phyloP scores from a whole-genome alignment of 768 basidiomycete genomes.

The Pholiota microspora region DNA sequence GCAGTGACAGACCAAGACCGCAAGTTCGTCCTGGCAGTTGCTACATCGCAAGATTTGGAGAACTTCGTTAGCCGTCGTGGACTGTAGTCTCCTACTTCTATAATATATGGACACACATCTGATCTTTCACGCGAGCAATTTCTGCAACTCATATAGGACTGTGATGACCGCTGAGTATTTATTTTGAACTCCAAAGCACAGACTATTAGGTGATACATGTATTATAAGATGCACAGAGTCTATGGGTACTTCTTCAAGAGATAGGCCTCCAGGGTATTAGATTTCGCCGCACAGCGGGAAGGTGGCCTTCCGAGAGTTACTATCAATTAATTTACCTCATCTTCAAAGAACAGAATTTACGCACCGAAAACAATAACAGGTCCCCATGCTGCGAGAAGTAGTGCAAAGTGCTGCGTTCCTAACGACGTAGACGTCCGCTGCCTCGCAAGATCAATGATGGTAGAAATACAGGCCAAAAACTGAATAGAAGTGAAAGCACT shows the following conservation, averaged over 20 bases:
- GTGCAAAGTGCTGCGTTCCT: constrained; percentile 63
- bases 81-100: constrained; percentile 18
- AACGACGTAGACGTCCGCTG: constrained; percentile 45
- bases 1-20: constrained; percentile 80
- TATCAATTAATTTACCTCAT: no score
- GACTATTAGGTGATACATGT: constrained; percentile 5
- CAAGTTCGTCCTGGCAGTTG: constrained; percentile 82
- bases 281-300: constrained; percentile 36
- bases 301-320: constrained; percentile 27
- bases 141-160: not conserved
- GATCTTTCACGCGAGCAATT: not conserved
- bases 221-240: not conserved
- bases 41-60: constrained; percentile 74
- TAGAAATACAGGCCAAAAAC: constrained; percentile 46
- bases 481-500: constrained; percentile 47
- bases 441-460: constrained; percentile 47
- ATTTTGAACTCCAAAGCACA: not conserved
- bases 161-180: not conserved
- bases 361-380: constrained; percentile 55
- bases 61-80: constrained; percentile 55
- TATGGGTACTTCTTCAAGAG: constrained; percentile 1
- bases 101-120: not conserved
- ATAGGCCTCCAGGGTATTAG: constrained; percentile 32
- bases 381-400: constrained; percentile 59
- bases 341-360: constrained; percentile 19